Evolutionary conservation across 2,329 filamentous ascomycete genomes (phyloP).

Genomic region (Diaporthe longicolla): DNA sequence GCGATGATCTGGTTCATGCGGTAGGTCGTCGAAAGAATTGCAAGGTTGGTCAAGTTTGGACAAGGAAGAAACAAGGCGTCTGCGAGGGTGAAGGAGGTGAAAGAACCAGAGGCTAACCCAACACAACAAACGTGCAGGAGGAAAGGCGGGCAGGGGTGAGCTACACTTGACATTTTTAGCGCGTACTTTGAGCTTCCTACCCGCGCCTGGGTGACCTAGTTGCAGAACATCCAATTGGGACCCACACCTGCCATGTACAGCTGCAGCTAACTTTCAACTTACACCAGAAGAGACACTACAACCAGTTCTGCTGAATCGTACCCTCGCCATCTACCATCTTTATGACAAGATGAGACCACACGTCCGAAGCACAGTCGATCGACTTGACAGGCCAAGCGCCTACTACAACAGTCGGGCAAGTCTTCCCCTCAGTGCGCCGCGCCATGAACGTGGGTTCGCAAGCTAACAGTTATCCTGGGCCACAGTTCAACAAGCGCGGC

Average conservation of each 20-base stretch:
- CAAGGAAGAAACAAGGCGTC: background rate
- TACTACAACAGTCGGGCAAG: conserved; percentile 89
- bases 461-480: conserved; percentile 44
- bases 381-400: conserved; percentile 93
- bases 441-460: background rate
- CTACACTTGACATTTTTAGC: conserved; percentile 42
- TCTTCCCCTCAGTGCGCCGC: conserved; percentile 24
- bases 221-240: conserved; percentile 8
- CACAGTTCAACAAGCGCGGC: conserved; percentile 77
- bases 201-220: conserved; percentile 1
- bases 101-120: conserved; percentile 6
- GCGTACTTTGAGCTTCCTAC: conserved; percentile 38
- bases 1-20: conserved; percentile 26
- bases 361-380: conserved; percentile 82
- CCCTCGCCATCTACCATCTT: conserved; percentile 36
- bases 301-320: background rate
- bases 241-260: conserved; percentile 36
- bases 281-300: background rate
- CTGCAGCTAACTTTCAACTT: conserved; percentile 29
- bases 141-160: conserved; percentile 33
- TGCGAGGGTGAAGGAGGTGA: conserved; percentile 6
- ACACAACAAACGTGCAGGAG: conserved; percentile 26
- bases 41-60: background rate
- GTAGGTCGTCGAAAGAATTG: background rate
- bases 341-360: conserved; percentile 58